Base-by-base conservation (phyloP, 345 rosid species). In the Bretschneidera sinensis region DNA sequence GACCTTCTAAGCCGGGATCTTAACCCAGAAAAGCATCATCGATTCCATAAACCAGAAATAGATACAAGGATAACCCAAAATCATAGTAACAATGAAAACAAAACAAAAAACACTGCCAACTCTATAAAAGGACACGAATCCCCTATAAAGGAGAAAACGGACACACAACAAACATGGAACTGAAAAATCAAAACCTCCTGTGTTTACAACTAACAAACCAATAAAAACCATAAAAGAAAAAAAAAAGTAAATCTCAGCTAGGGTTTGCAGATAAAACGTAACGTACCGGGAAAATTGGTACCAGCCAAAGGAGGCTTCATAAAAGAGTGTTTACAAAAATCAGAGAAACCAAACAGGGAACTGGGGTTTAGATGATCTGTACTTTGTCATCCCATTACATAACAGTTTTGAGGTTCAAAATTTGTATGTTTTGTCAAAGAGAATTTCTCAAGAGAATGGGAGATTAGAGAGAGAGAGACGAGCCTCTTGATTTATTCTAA, bases 271-370 rank as follows among this genome's bases (percentile, higher is more conserved):
- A 21, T 25, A 24, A 52, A 68, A 18, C 62, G n/a, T n/a, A n/a
- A n/a, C n/a, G 35, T 65, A 78, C 90, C 86, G 71, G 71, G 51
- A 67, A 59, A 62, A 63, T 25, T 69, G 69, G 60, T 62, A 52
- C 56, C 47, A 10, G 64, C 82, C 84, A 77, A n/a, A 31, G 85
- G 95, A 60, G 89, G 81, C 83, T 79, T 78, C 92, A 79, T 79
- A 74, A 65, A 76, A n/a, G 63, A 71, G 69, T 57, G 65, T 72
- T 70, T 13, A 71, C 68, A 49, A 14, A 52, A 57, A 43, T 4
- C 17, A 48, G 47, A 62, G 23, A 19, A 64, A 55, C 52, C 59
- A 69, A 68, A 57, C 35, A 65, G 54, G 24, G 48, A 43, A 54
- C 65, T 48, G 55, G 57, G 68, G 62, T 62, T 67, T 47, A 43